Evolutionary conservation across 1,139 yeast genomes (phyloP), one percentile per base, ranked within the genome.

Genomic region (Yueomyces sp.): DNA sequence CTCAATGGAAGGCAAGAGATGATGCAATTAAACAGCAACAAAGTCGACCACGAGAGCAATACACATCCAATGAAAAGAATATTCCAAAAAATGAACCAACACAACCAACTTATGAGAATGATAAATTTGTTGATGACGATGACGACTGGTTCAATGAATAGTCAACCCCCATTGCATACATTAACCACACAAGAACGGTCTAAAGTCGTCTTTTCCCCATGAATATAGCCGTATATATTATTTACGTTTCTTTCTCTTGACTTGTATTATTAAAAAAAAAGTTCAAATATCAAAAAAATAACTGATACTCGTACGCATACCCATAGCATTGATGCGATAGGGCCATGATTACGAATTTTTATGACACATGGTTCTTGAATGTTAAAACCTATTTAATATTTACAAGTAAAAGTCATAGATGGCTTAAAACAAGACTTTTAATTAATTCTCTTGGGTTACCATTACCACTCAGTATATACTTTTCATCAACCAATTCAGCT

Each of bases 361-460:
- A 19, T 19, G 19, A 19, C 19, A 19, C 19, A 19, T 19, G 19
- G 19, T 19, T 19, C 19, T 19, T 19, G 19, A 19, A 19, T 19
- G 19, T 19, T 19, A 19, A 19, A 19, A 19, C 2, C 19, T 19
- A 19, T 19, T 19, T 19, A 19, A 19, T 19, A 19, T 19, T 19
- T 19, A 19, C 19, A 19, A 19, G 19, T 19, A 2, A 19, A 19
- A 26, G 4, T 31, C 39, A 50, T 40, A 47, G 44, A 44, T 53
- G 56, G 39, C 46, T 44, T 41, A 57, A 37, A 44, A 68, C 65
- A 51, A 69, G 64, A 44, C 74, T 68, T 55, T 69, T 78, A 47
- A 81, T 61, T 48, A 84, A 63, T 50, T 74, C 76, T 45, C 82
- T 73, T 36, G 95, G 89, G 61, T 83, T 85, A 52, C 96, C 96